These are phyloP conservation scores for Scalesia atractyloides DNA, from an alignment of 129 eudicot species.

Conservation along the genomic window DNA sequence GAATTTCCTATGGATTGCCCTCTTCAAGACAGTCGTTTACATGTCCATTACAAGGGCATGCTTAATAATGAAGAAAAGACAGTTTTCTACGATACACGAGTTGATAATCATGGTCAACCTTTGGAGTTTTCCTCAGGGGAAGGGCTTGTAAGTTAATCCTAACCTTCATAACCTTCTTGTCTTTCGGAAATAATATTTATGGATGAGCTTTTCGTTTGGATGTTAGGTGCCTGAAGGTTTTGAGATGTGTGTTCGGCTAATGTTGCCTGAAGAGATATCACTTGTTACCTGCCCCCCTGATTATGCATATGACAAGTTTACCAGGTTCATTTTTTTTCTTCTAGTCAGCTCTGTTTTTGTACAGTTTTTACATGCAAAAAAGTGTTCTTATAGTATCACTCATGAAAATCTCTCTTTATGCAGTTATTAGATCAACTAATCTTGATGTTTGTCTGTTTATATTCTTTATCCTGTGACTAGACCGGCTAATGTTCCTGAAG, in stretches of 20 bases:
- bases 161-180: too few species aligned
- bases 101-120: slow-evolving; percentile 84
- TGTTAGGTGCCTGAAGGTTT: slow-evolving; percentile 95
- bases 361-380: slow-evolving; percentile 21
- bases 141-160: slow-evolving; percentile 82
- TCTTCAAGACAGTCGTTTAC: slow-evolving; percentile 88
- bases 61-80: slow-evolving; percentile 78
- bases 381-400: slow-evolving; percentile 3
- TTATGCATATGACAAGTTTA: slow-evolving; percentile 97
- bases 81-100: slow-evolving; percentile 77
- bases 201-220: background rate
- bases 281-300: slow-evolving; percentile 98
- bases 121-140: slow-evolving; percentile 95
- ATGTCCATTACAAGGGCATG: slow-evolving; percentile 92
- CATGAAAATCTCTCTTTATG: background rate
- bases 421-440: background rate
- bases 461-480: slow-evolving; percentile 38
- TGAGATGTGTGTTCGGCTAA: slow-evolving; percentile 93
- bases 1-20: slow-evolving; percentile 99
- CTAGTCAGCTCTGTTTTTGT: slow-evolving; percentile 15
- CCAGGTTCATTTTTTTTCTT: slow-evolving; percentile 51
- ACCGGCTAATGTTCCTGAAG: slow-evolving; percentile 92
- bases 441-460: slow-evolving; percentile 20
- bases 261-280: slow-evolving; percentile 95
- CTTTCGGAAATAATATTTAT: too few species aligned